Evolutionary conservation across 208 protist genomes (phyloP).

Genomic region (Borovskyia barvae): DNA sequence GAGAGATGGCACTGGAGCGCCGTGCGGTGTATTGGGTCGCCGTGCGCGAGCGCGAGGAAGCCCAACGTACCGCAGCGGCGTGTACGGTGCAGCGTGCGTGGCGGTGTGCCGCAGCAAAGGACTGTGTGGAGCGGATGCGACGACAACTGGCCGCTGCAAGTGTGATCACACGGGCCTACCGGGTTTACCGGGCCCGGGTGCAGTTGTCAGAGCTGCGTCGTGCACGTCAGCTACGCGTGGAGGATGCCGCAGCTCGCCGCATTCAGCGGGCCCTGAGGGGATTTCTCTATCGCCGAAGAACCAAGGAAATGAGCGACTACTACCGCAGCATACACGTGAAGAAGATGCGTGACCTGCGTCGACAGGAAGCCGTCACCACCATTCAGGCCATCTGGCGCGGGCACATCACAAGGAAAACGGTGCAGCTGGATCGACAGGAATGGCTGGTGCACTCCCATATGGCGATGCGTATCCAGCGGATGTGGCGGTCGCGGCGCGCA

Average conservation of each 20-base stretch:
- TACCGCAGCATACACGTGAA: conserved; percentile 50
- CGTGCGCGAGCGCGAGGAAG: conserved; percentile 26
- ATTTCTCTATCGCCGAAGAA: conserved; percentile 32
- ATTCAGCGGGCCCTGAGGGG: conserved; percentile 60
- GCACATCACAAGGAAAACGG: conserved; percentile 52
- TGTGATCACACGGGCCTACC: conserved; percentile 53
- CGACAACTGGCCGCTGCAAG: conserved; percentile 42
- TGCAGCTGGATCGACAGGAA: conserved; percentile 27
- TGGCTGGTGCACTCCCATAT: conserved; percentile 18
- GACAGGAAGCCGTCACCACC: conserved; percentile 55
- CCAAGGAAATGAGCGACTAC: conserved; percentile 56
- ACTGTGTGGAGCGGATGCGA: conserved; percentile 50
- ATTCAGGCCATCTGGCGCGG: conserved; percentile 88
- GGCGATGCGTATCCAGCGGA: conserved; percentile 58
- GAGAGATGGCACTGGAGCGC: conserved; percentile 33
- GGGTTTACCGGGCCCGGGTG: conserved; percentile 43
- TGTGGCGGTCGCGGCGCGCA: conserved; percentile 40
- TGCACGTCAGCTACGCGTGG: conserved; percentile 16
- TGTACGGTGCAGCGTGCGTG: conserved; percentile 78
- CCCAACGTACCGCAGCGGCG: conserved; percentile 37
- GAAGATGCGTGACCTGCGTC: conserved; percentile 55
- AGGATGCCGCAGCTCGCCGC: conserved; percentile 37
- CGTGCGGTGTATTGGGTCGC: conserved; percentile 24
- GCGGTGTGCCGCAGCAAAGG: conserved; percentile 65
- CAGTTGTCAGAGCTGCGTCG: conserved; percentile 50